Evolutionary conservation across 129 eudicot genomes (phyloP).

Genomic region (Flaveria sonorensis): DNA sequence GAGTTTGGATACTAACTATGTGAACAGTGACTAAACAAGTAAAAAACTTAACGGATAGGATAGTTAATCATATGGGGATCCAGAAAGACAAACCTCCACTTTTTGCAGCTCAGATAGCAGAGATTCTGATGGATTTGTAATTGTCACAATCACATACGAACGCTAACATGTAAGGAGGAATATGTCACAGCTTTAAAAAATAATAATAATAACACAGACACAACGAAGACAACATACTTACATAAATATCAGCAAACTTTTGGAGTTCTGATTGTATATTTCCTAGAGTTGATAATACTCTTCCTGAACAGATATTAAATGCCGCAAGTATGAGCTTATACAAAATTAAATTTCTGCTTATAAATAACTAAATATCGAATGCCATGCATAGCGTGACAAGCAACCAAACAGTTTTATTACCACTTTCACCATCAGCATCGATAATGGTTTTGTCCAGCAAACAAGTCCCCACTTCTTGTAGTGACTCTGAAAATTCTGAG

Average conservation of each 20-base stretch:
- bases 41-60: background rate
- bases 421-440: slow-evolving; percentile 65
- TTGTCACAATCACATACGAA: slow-evolving; percentile 64
- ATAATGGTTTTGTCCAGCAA: slow-evolving; percentile 66
- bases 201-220: slow-evolving; percentile 21
- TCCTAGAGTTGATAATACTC: slow-evolving; percentile 68
- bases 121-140: slow-evolving; percentile 92
- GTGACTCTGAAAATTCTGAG: slow-evolving; percentile 89
- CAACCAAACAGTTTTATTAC: slow-evolving; percentile 47
- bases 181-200: slow-evolving; percentile 21
- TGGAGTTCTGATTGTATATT: slow-evolving; percentile 74
- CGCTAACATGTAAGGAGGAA: slow-evolving; percentile 60
- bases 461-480: slow-evolving; percentile 81
- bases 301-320: slow-evolving; percentile 53
- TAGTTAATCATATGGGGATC: background rate
- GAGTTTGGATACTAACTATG: background rate
- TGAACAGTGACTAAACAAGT: background rate
- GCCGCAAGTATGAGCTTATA: background rate
- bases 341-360: background rate
- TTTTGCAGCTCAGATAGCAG: slow-evolving; percentile 81
- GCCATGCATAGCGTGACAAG: slow-evolving; percentile 9
- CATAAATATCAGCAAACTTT: slow-evolving; percentile 77
- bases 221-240: slow-evolving; percentile 46
- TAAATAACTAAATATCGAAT: background rate
- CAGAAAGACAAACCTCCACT: slow-evolving; percentile 76